Conservation (phyloP, 306 rosid species). For the Potentilla sterilis region DNA sequence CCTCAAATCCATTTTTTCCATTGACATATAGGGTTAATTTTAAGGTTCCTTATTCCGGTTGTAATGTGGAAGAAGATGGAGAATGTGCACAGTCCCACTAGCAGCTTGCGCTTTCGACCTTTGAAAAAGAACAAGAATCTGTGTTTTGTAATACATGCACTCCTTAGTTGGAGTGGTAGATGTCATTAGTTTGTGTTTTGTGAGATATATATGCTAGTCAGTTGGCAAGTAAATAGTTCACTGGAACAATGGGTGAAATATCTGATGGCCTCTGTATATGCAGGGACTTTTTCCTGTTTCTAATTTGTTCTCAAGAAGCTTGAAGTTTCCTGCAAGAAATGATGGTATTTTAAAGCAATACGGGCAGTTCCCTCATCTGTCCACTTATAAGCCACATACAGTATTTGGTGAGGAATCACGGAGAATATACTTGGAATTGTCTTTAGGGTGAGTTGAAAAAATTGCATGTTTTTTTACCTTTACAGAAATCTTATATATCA, state of each 20-base stretch:
- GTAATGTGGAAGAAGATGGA: background rate
- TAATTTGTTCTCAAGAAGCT: conserved; percentile 71
- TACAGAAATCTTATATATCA: too few relatives aligned
- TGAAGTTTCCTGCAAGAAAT: conserved; percentile 62
- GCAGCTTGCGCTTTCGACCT: background rate
- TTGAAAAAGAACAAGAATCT: background rate
- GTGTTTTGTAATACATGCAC: background rate
- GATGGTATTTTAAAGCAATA: conserved; percentile 56
- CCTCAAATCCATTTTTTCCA: background rate
- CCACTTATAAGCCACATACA: conserved; percentile 40
- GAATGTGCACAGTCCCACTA: background rate
- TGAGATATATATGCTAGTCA: background rate
- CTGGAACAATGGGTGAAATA: conserved; percentile 13
- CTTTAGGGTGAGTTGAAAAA: conserved; percentile 71
- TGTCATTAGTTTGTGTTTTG: background rate
- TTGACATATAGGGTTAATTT: background rate
- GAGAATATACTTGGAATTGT: conserved; percentile 76
- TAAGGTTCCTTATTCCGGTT: background rate
- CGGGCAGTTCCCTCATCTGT: conserved; percentile 54
- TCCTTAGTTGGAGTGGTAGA: conserved; percentile 1
- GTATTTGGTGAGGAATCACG: conserved; percentile 43
- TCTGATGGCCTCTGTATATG: conserved; percentile 23
- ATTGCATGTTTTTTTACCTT: background rate
- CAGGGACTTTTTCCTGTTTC: conserved; percentile 90
- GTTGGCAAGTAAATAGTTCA: background rate